These are phyloP conservation scores for Lotus japonicus DNA, from an alignment of 306 rosid genomes.

Conservation along the genomic window DNA sequence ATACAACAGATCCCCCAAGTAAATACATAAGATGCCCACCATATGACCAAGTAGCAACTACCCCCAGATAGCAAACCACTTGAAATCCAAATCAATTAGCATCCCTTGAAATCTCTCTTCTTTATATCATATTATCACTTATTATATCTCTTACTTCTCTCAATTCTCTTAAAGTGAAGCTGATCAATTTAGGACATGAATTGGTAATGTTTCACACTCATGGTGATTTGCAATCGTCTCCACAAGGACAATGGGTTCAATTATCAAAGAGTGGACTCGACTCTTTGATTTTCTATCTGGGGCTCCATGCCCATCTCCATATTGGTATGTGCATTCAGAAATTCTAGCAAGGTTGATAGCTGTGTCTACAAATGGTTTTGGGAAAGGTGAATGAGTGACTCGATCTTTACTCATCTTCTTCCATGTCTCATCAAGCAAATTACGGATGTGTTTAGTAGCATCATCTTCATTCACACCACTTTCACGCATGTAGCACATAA, in stretches of 20 bases:
- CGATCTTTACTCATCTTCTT: conserved; percentile 40
- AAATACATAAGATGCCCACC: no score
- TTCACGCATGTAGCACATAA: conserved; percentile 31
- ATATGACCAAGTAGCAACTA: no score
- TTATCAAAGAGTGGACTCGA: conserved; percentile 26
- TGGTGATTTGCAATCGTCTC: no score
- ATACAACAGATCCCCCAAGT: no score
- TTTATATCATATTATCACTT: no score
- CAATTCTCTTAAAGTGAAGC: no score
- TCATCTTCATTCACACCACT: conserved; percentile 17
- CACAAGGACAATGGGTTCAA: conserved; percentile 31
- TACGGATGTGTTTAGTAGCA: neutral
- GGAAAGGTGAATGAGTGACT: conserved; percentile 18
- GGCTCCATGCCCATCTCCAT: conserved; percentile 56
- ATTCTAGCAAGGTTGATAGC: conserved; percentile 42
- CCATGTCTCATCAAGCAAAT: conserved; percentile 39
- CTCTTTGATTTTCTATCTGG: conserved; percentile 27
- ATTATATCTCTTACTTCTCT: no score
- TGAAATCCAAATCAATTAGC: no score
- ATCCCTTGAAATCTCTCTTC: no score
- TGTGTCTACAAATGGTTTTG: conserved; percentile 29
- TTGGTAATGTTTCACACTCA: no score
- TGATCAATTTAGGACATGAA: no score
- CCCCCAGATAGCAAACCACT: no score
- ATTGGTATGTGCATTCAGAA: conserved; percentile 40